These are phyloP conservation scores for Pichia pseudocactophila DNA, from an alignment of 805 yeast species.

Conservation along the genomic window DNA sequence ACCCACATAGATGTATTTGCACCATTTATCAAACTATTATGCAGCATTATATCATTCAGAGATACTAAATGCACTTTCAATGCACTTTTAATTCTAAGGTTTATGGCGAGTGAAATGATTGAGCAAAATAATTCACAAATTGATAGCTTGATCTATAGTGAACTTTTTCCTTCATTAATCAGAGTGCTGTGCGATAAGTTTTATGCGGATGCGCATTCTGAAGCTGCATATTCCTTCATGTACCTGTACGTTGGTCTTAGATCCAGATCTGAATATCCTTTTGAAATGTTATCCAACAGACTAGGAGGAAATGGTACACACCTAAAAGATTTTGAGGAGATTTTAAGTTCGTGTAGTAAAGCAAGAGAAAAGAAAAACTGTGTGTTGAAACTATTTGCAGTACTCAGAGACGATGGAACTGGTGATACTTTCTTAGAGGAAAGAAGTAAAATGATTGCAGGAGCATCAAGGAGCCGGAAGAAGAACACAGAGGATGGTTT, in stretches of 20 bases:
- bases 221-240: conserved; percentile 84
- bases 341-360: conserved; percentile 55
- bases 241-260: conserved; percentile 68
- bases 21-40: conserved; percentile 65
- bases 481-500: conserved; percentile 11
- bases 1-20: conserved; percentile 60
- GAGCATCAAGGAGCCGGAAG: conserved; percentile 10
- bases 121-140: conserved; percentile 60
- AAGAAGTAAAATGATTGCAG: conserved; percentile 11
- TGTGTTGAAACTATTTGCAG: conserved; percentile 58
- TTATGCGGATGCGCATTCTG: conserved; percentile 80
- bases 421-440: conserved; percentile 18
- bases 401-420: conserved; percentile 42
- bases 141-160: conserved; percentile 56
- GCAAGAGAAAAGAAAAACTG: conserved; percentile 75
- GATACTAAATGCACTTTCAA: conserved; percentile 92
- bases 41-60: conserved; percentile 70
- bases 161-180: conserved; percentile 61
- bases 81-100: conserved; percentile 71
- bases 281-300: conserved; percentile 43
- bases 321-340: conserved; percentile 53
- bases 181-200: conserved; percentile 63
- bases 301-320: conserved; percentile 47
- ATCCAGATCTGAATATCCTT: conserved; percentile 60
- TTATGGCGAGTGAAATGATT: conserved; percentile 60